Percentiles rank a stretch among this genome's conserved stretches.
phyloP scores from a whole-genome alignment of 306 rosid genomes.

The Acacia melanoxylon region DNA sequence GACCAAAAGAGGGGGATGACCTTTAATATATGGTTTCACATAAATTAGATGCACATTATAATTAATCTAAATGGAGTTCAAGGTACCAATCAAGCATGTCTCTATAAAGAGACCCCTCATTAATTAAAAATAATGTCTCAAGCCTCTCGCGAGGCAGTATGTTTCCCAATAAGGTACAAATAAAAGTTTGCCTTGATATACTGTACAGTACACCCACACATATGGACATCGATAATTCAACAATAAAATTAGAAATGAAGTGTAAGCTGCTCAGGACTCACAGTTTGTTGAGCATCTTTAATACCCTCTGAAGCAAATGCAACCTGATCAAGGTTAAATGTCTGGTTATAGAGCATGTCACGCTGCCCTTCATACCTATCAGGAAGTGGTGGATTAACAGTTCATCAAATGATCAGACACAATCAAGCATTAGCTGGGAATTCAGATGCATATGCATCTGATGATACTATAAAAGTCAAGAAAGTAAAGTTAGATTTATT shows the following conservation, averaged over 20 bases:
- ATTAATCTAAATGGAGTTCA: conserved; percentile 33
- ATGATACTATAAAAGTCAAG: background rate
- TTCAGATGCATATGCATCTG: background rate
- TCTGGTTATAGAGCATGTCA: conserved; percentile 94
- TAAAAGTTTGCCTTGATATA: conserved; percentile 58
- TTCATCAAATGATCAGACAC: background rate
- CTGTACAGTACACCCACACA: background rate
- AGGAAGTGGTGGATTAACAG: conserved; percentile 22
- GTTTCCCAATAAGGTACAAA: conserved; percentile 70
- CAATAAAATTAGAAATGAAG: conserved; percentile 1
- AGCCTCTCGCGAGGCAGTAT: conserved; percentile 74
- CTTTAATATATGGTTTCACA: conserved; percentile 23
- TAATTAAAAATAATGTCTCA: conserved; percentile 54
- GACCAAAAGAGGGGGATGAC: conserved; percentile 10
- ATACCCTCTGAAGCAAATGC: conserved; percentile 90
- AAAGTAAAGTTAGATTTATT: background rate
- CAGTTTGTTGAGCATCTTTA: conserved; percentile 98
- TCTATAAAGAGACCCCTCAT: conserved; percentile 48
- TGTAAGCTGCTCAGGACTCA: conserved; percentile 42
- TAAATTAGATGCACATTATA: conserved; percentile 37
- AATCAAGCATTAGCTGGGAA: conserved; percentile 5
- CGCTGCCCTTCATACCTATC: conserved; percentile 99
- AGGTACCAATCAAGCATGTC: conserved; percentile 30
- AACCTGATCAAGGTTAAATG: conserved; percentile 97
- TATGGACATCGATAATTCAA: background rate